phyloP scores from a whole-genome alignment of 306 rosid genomes.

The Rosa lucieae region DNA sequence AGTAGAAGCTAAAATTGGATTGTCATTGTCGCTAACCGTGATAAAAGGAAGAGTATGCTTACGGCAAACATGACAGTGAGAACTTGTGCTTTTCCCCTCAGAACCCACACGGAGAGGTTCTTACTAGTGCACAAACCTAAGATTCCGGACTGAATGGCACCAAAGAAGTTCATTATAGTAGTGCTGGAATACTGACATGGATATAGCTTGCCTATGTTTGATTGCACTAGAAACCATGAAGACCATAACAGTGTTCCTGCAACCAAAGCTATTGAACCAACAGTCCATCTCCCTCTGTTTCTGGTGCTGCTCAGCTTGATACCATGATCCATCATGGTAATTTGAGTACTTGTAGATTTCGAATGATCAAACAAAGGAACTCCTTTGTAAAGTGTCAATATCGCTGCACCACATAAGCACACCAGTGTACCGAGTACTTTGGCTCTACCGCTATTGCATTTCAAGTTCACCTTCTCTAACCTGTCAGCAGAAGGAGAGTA shows the following conservation, averaged over 20 bases:
- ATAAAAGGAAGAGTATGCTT: conserved; percentile 30
- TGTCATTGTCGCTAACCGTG: neutral
- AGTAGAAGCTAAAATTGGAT: neutral
- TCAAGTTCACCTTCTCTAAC: conserved; percentile 68
- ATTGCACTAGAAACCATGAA: conserved; percentile 78
- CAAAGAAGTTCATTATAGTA: conserved; percentile 83
- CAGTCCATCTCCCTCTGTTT: conserved; percentile 52
- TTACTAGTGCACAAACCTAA: conserved; percentile 49
- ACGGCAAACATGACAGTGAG: conserved; percentile 63
- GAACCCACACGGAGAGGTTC: conserved; percentile 64
- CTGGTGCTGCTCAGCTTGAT: conserved; percentile 20
- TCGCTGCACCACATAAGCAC: conserved; percentile 65
- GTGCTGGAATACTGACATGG: conserved; percentile 89
- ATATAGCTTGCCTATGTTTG: conserved; percentile 63
- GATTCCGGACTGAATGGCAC: conserved; percentile 73
- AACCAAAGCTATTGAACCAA: conserved; percentile 67
- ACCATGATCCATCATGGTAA: conserved; percentile 24
- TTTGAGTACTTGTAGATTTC: conserved; percentile 13
- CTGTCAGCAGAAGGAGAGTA: conserved; percentile 30
- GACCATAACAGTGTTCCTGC: conserved; percentile 75
- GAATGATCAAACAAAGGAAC: conserved; percentile 43
- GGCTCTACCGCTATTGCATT: conserved; percentile 70
- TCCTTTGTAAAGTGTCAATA: conserved; percentile 69
- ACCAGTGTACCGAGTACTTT: conserved; percentile 70
- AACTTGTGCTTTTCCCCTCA: conserved; percentile 59